phyloP scores from a whole-genome alignment of 2,329 filamentous ascomycete species.

The Claviceps lovelessii region DNA sequence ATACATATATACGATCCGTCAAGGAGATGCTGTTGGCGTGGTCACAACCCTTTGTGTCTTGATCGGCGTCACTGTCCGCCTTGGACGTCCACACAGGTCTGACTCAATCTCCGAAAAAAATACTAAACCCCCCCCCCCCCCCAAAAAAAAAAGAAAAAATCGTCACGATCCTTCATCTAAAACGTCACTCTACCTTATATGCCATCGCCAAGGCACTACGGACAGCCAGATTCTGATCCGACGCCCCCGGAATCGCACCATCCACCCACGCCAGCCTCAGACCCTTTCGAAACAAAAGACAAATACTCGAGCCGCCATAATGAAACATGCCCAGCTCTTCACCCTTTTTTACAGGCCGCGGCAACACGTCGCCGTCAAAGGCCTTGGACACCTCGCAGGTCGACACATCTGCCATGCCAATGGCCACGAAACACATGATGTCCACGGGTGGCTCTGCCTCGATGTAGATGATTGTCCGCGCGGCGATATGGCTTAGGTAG shows the following conservation, averaged over 20 bases:
- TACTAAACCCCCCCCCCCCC: too few relatives aligned
- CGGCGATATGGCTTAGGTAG: not conserved
- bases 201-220: not conserved
- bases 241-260: not conserved
- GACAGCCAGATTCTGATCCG: not conserved
- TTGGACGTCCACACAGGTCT: too few relatives aligned
- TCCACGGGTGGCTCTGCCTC: conserved; percentile 52
- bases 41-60: too few relatives aligned
- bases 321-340: not conserved
- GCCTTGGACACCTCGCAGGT: conserved; percentile 38
- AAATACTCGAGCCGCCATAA: not conserved
- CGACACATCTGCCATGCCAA: conserved; percentile 60
- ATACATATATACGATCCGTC: too few relatives aligned
- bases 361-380: not conserved
- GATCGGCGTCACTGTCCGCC: too few relatives aligned
- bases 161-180: too few relatives aligned
- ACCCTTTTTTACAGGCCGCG: not conserved
- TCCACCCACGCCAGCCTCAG: not conserved
- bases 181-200: not conserved
- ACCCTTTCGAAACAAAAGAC: not conserved
- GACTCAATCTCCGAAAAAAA: too few relatives aligned
- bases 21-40: too few relatives aligned
- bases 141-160: too few relatives aligned
- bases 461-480: conserved; percentile 27
- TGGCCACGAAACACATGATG: conserved; percentile 49